Base-by-base conservation (phyloP, 2,329 filamentous ascomycete species). In the Phaeosphaeriaceae sp. region DNA sequence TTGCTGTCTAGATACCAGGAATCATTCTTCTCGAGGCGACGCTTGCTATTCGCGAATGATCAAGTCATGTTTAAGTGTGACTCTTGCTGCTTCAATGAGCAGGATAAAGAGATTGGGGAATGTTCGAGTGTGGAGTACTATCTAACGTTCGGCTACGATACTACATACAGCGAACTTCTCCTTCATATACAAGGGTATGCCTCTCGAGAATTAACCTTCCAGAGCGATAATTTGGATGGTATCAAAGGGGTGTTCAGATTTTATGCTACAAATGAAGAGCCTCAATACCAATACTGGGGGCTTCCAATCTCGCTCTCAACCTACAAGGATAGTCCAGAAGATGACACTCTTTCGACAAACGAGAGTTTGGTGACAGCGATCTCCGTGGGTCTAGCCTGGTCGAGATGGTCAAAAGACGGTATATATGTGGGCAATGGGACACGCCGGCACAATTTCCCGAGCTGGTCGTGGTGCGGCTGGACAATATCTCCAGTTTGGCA, bases 401-500 rank as follows among this genome's bases (percentile, higher is more conserved):
- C 9, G 30, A 15, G 22, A 24, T 24, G 23, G 21, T 24, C 15
- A 13, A 49, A 15, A n/a, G 6, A 49, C 9, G 17, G 9, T 28
- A 15, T 8, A 24, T 23, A 22, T 3, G 22, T n/a, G 13, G 11
- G 46, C 22, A 10, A 49, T 24, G 23, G 3, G 13, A 28, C 17
- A 28, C 46, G 52, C 15, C 19, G 52, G 22, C 9, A 54, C 10
- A 43, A 23, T 11, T 54, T 54, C 19, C 52, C 52, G 7, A 54
- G 52, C 28, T 54, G 52, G 52, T 54, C 52, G 3, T 54, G 52
- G 52, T 48, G 42, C n/a, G 52, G 52, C 19, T 54, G 52, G 52
- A 32, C 22, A 2, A 23, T 19, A 24, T 26, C 52, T 54, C 23
- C 47, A 6, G n/a, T 22, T 4, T 54, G 42, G 42, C 13, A 13